Evolutionary conservation across 441 rosid genomes (phyloP), one percentile per base, ranked within the genome.

Genomic region (Francoa sonchifolia): DNA sequence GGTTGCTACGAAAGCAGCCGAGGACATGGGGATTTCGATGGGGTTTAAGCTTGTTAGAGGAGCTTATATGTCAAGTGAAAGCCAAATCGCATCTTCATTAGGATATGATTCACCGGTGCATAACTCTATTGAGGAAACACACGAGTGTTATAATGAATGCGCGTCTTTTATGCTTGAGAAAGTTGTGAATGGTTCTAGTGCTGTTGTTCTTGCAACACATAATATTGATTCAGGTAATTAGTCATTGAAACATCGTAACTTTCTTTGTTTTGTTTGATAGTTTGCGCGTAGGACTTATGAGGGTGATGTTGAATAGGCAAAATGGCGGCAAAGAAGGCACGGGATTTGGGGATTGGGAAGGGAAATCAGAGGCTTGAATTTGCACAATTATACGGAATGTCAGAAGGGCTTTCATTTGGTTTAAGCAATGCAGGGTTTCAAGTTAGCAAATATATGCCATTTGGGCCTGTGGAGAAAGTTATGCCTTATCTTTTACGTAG

Each of bases 301-400:
- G 17, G 19, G 19, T 38, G 6, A 35, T 31, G 10, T 18, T 6
- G 12, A 25, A 34, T 29, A 73, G 96, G 92, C 58, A 51, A 69
- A 60, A 31, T 83, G 55, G 97, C 85, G 0, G 82, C 71, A 0
- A 51, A 23, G 5, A 81, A 66, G 29, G 97, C 94, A 0, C 39
- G 54, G 12, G 78, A 88, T 8, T 31, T 88, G 49, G 85, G 87
- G 13, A 70, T 84, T 0, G 58, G 50, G 39, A 74, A 61, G 31
- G 57, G 66, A 33, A 57, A 74, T 8, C 52, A 47, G 30, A 77
- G 52, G 52, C 69, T 88, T 0, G 94, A 73, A 48, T 88, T 88
- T 47, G 97, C 95, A 3, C 97, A 89, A 63, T 58, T 89, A 1
- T 79, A 81, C 8, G 97, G 97, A 13, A 88, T 88, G 95, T 65